A percentile compares a stretch with the other conserved stretches of the same genome.
Conservation (phyloP, 768 basidiomycete species). For the Dentipellis fragilis region DNA sequence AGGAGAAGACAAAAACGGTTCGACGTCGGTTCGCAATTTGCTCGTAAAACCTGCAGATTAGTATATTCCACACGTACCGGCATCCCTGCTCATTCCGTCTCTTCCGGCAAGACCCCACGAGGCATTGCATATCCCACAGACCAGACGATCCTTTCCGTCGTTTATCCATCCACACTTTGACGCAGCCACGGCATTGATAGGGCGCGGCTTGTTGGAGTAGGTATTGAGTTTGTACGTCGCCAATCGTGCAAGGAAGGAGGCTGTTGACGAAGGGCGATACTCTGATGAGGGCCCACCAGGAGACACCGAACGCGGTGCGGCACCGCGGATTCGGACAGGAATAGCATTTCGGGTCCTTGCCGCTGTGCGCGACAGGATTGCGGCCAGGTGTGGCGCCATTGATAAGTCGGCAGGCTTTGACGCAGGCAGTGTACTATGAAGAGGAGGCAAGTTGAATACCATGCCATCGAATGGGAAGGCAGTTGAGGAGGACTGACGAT, state of each 20-base stretch:
- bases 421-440: slow-evolving; percentile 13
- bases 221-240: slow-evolving; percentile 72
- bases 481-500: slow-evolving; percentile 17
- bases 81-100: slow-evolving; percentile 66
- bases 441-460: background rate
- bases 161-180: slow-evolving; percentile 80
- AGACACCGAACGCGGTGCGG: slow-evolving; percentile 12
- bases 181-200: slow-evolving; percentile 71
- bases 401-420: slow-evolving; percentile 25
- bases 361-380: slow-evolving; percentile 60
- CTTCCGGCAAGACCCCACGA: slow-evolving; percentile 68
- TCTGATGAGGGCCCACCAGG: slow-evolving; percentile 34
- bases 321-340: slow-evolving; percentile 31
- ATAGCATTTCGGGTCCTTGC: slow-evolving; percentile 42
- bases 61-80: slow-evolving; percentile 47
- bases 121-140: slow-evolving; percentile 59
- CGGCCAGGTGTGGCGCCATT: slow-evolving; percentile 59
- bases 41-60: slow-evolving; percentile 6
- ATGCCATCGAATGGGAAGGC: background rate
- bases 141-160: slow-evolving; percentile 69
- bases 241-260: slow-evolving; percentile 65
- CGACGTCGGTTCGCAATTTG: background rate
- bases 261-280: slow-evolving; percentile 70
- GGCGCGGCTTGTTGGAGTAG: slow-evolving; percentile 66
- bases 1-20: slow-evolving; percentile 3